Evolutionary conservation across 2,329 filamentous ascomycete species (phyloP).

Genomic region (Aspergillus sp.): DNA sequence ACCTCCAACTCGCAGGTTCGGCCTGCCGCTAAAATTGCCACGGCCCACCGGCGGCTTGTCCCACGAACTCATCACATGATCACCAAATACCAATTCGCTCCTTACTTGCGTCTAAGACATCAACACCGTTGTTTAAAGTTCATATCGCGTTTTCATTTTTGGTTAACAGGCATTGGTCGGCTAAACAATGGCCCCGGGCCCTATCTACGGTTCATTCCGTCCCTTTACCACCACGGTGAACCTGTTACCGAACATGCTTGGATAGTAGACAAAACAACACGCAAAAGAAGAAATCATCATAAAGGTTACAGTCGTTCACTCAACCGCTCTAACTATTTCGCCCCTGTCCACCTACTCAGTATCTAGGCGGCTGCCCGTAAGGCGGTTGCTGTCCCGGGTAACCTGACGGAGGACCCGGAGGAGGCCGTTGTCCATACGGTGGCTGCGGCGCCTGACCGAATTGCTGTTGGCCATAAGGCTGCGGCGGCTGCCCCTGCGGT

Average conservation of each 20-base stretch:
- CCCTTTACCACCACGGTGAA: neutral
- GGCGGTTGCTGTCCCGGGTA: constrained; percentile 1
- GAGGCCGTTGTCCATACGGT: neutral
- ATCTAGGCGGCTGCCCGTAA: constrained; percentile 1
- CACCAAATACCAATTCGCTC: neutral
- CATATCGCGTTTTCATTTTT: constrained; percentile 1
- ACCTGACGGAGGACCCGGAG: neutral
- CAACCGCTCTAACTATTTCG: neutral
- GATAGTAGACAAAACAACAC: neutral
- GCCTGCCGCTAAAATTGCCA: neutral
- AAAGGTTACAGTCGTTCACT: constrained; percentile 2
- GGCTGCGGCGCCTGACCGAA: neutral
- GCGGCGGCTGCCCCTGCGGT: neutral
- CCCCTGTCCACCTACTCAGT: neutral
- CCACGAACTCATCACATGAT: neutral
- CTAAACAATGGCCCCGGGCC: neutral
- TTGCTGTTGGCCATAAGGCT: constrained; percentile 1
- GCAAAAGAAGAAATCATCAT: neutral
- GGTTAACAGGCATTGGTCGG: neutral
- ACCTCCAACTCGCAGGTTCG: neutral
- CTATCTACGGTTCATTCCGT: neutral
- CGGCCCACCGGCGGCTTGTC: neutral
- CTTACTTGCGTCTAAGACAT: neutral
- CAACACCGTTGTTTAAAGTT: neutral
- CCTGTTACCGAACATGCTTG: neutral